Evolutionary conservation across 495 filamentous ascomycete genomes (phyloP).

Genomic region (Talaromyces liani): DNA sequence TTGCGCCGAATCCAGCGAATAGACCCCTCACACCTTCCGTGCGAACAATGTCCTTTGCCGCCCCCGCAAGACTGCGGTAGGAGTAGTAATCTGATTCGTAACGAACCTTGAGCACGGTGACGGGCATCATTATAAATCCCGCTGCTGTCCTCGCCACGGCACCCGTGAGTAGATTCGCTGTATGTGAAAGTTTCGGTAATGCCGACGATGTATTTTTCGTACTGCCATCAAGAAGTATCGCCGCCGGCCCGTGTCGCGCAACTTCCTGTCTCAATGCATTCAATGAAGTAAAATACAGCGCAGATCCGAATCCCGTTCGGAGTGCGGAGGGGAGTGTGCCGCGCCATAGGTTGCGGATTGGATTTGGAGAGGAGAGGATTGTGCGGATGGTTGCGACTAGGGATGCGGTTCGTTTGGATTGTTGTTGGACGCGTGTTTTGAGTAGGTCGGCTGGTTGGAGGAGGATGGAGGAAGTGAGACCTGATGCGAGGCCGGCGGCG

Average conservation of each 20-base stretch:
- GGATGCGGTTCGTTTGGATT: constrained; percentile 49
- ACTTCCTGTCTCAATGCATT: constrained; percentile 72
- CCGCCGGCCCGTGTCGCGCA: constrained; percentile 30
- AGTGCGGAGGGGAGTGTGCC: constrained; percentile 87
- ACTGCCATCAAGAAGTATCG: constrained; percentile 17
- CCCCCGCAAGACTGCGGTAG: constrained; percentile 70
- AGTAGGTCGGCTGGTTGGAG: constrained; percentile 95
- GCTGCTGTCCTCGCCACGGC: constrained; percentile 76
- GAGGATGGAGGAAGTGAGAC: constrained; percentile 77
- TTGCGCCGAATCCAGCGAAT: constrained; percentile 90
- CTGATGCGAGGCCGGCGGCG: constrained; percentile 78
- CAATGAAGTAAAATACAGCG: constrained; percentile 87
- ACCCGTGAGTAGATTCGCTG: constrained; percentile 78
- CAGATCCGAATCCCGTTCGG: constrained; percentile 86
- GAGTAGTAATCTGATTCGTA: constrained; percentile 81
- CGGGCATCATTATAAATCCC: constrained; percentile 89
- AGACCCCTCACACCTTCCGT: constrained; percentile 76
- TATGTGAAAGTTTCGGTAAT: constrained; percentile 76
- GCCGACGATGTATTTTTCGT: constrained; percentile 48
- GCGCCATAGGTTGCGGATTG: constrained; percentile 79
- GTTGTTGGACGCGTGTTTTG: constrained; percentile 88
- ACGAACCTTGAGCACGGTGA: constrained; percentile 94
- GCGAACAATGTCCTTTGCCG: constrained; percentile 64
- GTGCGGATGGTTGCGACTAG: constrained; percentile 63
- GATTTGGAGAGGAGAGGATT: constrained; percentile 53